Percentiles rank a stretch among this genome's conserved stretches.
phyloP scores from a whole-genome alignment of 495 filamentous ascomycete genomes.

The Thermothielavioides terrestris region DNA sequence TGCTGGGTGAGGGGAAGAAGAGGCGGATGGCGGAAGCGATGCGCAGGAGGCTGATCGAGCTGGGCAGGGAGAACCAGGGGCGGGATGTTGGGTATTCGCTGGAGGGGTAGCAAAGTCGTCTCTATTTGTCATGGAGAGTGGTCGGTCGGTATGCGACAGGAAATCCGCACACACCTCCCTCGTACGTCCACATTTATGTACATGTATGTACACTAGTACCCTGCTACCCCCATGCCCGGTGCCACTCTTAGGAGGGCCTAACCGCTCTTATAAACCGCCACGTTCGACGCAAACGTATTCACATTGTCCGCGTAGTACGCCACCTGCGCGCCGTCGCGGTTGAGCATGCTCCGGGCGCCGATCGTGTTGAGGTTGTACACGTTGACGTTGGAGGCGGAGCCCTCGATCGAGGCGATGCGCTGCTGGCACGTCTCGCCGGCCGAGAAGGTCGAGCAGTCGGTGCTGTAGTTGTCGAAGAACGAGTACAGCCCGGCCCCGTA shows the following conservation, averaged over 20 bases:
- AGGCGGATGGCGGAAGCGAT: slow-evolving; percentile 46
- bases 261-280: slow-evolving; percentile 35
- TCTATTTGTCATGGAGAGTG: too few relatives aligned
- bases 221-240: too few relatives aligned
- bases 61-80: slow-evolving; percentile 44
- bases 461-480: slow-evolving; percentile 59
- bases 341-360: slow-evolving; percentile 41
- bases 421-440: slow-evolving; percentile 46
- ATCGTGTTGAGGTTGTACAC: slow-evolving; percentile 50
- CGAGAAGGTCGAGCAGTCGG: slow-evolving; percentile 33
- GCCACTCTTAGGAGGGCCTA: too few relatives aligned
- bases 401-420: slow-evolving; percentile 45
- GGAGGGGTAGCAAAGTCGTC: slow-evolving; percentile 20
- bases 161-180: too few relatives aligned
- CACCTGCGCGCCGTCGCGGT: slow-evolving; percentile 29
- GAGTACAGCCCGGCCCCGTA: slow-evolving; percentile 69
- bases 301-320: slow-evolving; percentile 39
- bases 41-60: slow-evolving; percentile 46
- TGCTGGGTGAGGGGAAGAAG: slow-evolving; percentile 41
- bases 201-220: not conserved
- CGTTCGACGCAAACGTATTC: slow-evolving; percentile 37
- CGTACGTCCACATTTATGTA: too few relatives aligned
- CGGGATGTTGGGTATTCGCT: slow-evolving; percentile 50
- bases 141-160: too few relatives aligned
- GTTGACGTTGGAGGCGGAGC: slow-evolving; percentile 37